Percentiles rank a stretch among this genome's conserved stretches.
These are phyloP conservation scores for Ciborinia camelliae DNA, from an alignment of 2,329 filamentous ascomycete species.

Conservation along the genomic window DNA sequence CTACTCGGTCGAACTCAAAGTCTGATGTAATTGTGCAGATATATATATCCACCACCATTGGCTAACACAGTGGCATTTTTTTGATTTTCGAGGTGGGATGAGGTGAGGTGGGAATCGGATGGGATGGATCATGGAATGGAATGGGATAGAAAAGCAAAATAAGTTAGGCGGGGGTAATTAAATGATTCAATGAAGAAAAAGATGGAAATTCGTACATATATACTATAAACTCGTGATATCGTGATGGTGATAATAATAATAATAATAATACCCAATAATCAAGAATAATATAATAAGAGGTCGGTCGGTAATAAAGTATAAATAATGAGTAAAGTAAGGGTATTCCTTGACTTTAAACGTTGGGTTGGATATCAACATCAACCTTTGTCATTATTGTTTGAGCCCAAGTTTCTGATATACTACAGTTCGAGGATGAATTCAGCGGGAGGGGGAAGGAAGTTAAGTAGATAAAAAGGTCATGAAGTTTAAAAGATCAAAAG, in stretches of 20 bases:
- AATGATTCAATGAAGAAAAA: not conserved
- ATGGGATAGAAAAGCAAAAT: not conserved
- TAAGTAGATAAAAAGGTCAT: not conserved
- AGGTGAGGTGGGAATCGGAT: not conserved
- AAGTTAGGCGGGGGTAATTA: not conserved
- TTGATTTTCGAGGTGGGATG: not conserved
- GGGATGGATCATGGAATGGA: not conserved
- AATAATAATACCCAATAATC: too few species aligned
- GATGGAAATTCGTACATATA: not conserved
- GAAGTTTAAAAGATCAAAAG: not conserved
- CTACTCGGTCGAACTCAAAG: constrained; percentile 5
- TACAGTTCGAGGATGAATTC: not conserved
- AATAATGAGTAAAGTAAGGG: not conserved
- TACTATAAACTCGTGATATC: constrained; percentile 8
- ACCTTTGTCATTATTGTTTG: too few species aligned
- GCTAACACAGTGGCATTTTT: too few species aligned
- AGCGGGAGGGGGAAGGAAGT: not conserved
- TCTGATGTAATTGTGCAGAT: constrained; percentile 21
- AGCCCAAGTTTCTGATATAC: constrained; percentile 1
- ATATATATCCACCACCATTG: not conserved
- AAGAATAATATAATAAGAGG: constrained; percentile 3
- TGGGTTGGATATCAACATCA: not conserved
- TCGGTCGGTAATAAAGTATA: constrained; percentile 8
- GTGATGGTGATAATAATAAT: too few species aligned
- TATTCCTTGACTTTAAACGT: not conserved